These are phyloP conservation scores for Pythium phragmiticola DNA, from an alignment of 352 stramenopile species.

Conservation along the genomic window DNA sequence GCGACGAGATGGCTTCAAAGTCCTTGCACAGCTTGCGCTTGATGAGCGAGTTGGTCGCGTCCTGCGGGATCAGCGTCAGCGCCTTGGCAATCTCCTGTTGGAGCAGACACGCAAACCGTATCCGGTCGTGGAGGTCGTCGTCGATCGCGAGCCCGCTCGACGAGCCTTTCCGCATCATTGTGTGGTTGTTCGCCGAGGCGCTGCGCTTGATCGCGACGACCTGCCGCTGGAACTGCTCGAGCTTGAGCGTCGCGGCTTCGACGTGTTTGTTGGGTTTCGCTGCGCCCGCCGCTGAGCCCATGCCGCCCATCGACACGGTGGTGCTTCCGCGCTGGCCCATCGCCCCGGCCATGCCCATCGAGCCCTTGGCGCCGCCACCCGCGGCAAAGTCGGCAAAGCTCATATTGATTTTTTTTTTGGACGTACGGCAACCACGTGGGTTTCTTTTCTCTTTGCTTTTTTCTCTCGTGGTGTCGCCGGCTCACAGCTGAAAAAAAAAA, in stretches of 20 bases:
- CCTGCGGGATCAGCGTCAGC: conserved; percentile 54
- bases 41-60: conserved; percentile 63
- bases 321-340: conserved; percentile 14
- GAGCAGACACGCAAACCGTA: conserved; percentile 79
- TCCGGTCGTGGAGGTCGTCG: conserved; percentile 81
- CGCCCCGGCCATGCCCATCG: conserved; percentile 18
- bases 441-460: background rate
- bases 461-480: background rate
- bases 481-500: conserved; percentile 2
- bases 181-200: conserved; percentile 17
- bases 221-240: conserved; percentile 84
- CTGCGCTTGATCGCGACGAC: conserved; percentile 77
- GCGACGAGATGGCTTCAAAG: conserved; percentile 73
- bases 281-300: conserved; percentile 1
- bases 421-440: no score
- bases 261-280: conserved; percentile 51
- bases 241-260: conserved; percentile 68
- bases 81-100: conserved; percentile 79
- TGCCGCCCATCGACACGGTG: conserved; percentile 22
- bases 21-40: conserved; percentile 82
- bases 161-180: conserved; percentile 13
- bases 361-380: conserved; percentile 23
- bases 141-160: conserved; percentile 35
- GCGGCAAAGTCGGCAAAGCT: conserved; percentile 67
- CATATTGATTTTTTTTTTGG: conserved; percentile 28